Conservation (phyloP, 495 filamentous ascomycete genomes). For the Parathielavia appendiculata region DNA sequence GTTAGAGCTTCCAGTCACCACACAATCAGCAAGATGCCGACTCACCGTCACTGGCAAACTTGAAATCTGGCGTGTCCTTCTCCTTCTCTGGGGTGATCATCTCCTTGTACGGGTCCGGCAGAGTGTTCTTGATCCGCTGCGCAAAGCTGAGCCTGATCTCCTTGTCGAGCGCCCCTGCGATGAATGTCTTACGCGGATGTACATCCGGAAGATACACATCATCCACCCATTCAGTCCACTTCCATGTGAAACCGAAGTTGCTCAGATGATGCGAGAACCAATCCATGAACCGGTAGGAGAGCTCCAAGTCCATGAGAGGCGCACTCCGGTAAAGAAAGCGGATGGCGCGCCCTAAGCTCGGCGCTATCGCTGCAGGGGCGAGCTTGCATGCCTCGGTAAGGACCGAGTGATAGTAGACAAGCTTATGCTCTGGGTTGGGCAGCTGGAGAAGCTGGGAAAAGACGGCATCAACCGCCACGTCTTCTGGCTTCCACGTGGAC, state of each 20-base stretch:
- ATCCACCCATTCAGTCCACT: slow-evolving; percentile 96
- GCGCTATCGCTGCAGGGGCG: slow-evolving; percentile 91
- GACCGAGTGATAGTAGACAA: slow-evolving; percentile 93
- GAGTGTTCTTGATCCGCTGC: slow-evolving; percentile 87
- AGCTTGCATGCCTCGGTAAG: slow-evolving; percentile 94
- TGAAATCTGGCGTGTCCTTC: slow-evolving; percentile 89
- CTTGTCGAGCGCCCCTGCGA: slow-evolving; percentile 85
- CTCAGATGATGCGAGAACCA: slow-evolving; percentile 98
- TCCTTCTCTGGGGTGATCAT: slow-evolving; percentile 84
- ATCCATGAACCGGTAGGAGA: slow-evolving; percentile 82
- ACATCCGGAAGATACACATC: slow-evolving; percentile 71
- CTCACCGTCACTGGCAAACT: slow-evolving; percentile 76
- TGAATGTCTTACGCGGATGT: slow-evolving; percentile 89
- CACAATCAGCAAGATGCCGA: slow-evolving; percentile 6
- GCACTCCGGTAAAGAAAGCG: slow-evolving; percentile 79
- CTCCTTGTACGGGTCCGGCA: slow-evolving; percentile 76
- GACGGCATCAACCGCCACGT: slow-evolving; percentile 93
- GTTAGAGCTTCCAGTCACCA: slow-evolving; percentile 14
- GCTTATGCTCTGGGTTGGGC: slow-evolving; percentile 82
- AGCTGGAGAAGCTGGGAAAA: slow-evolving; percentile 92
- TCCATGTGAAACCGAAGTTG: slow-evolving; percentile 99
- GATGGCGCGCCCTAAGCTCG: slow-evolving; percentile 88
- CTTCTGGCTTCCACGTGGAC: slow-evolving; percentile 94
- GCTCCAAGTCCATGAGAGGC: slow-evolving; percentile 78
- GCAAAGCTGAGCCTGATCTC: slow-evolving; percentile 96